phyloP scores from a whole-genome alignment of 768 basidiomycete species.

The Cystofilobasidium ferigula region DNA sequence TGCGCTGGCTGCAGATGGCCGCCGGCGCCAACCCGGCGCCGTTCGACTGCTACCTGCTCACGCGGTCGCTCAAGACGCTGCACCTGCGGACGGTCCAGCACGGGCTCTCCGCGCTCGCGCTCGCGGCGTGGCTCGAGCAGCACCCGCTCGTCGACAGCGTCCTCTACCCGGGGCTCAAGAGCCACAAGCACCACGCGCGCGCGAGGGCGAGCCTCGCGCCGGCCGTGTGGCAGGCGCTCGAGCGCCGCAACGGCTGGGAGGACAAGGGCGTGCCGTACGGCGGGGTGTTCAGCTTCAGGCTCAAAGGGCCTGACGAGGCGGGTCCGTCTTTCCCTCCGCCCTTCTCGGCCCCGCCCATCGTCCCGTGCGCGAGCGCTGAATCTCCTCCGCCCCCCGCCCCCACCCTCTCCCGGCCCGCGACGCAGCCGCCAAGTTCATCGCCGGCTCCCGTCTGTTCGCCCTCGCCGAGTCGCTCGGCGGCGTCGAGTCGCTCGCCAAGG shows the following conservation, averaged over 20 bases:
- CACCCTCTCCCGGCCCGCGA: not conserved
- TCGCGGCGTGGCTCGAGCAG: slow-evolving; percentile 54
- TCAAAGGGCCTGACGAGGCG: slow-evolving; percentile 41
- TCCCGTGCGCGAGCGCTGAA: too few species aligned
- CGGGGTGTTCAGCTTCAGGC: slow-evolving; percentile 72
- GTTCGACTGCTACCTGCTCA: slow-evolving; percentile 80
- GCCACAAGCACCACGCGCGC: slow-evolving; percentile 54
- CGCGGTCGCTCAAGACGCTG: slow-evolving; percentile 83
- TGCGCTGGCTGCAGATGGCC: slow-evolving; percentile 79
- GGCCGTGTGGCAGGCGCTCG: slow-evolving; percentile 46
- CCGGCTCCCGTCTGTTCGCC: slow-evolving; percentile 42
- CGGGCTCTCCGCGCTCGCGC: slow-evolving; percentile 64
- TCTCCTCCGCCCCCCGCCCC: too few species aligned
- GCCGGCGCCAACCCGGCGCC: slow-evolving; percentile 40
- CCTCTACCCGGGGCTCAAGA: slow-evolving; percentile 69
- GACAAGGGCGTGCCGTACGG: slow-evolving; percentile 66
- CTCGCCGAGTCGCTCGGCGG: slow-evolving; percentile 85
- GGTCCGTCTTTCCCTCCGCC: slow-evolving; percentile 38
- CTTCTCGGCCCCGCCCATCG: too few species aligned
- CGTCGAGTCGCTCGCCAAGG: slow-evolving; percentile 80
- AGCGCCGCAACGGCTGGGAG: slow-evolving; percentile 34
- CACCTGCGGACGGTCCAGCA: slow-evolving; percentile 77
- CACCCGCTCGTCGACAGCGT: slow-evolving; percentile 59
- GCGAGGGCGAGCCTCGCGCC: slow-evolving; percentile 52
- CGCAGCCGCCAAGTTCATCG: slow-evolving; percentile 46